Evolutionary conservation across 768 basidiomycete species (phyloP), one percentile per base, ranked within the genome.

Genomic region (Grammothele lineata): DNA sequence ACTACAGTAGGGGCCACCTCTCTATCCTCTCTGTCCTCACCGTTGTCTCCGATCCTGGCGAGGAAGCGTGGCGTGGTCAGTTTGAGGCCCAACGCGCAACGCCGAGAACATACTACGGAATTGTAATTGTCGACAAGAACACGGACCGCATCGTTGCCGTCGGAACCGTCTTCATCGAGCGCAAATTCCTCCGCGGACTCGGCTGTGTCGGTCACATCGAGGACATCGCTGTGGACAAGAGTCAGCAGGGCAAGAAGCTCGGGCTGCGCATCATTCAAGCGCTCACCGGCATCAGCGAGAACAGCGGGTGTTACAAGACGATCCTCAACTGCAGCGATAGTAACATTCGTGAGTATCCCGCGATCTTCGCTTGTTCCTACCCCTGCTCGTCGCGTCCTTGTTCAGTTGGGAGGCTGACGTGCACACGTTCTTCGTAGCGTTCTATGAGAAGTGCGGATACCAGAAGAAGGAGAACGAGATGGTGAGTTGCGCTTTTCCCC

Each of bases 381-480:
- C 8, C 30, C 15, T 8, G 8, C 30, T 15, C 15, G 30, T 9
- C 8, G 30, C 35, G 6, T 36, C n/a, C 21, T 19, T 11, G 26
- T 27, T 24, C 30, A 8, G 30, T 50, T 22, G 38, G 21, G 11
- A 36, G 2, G 22, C 15, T 41, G 39, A 5, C 12, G 38, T 51
- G 27, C 26, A 27, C 25, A 39, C 39, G 22, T 40, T 50, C 50
- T 19, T 27, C 34, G 24, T 61, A 96, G 94, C 89, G 8, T 99
- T 99, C 71, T 99, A 99, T 66, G 74, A 92, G 66, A 98, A 98
- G 68, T 99, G 95, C 63, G 95, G 95, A 18, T 96, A 71, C 60
- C 74, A 78, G 66, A 86, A 83, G 71, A 95, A 93, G 68, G 94
- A 94, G 67, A 83, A 78, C 58, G 90, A 96, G 67, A 98, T 98